Base-by-base conservation (phyloP, 2,329 filamentous ascomycete species). In the Colletotrichum sp. region DNA sequence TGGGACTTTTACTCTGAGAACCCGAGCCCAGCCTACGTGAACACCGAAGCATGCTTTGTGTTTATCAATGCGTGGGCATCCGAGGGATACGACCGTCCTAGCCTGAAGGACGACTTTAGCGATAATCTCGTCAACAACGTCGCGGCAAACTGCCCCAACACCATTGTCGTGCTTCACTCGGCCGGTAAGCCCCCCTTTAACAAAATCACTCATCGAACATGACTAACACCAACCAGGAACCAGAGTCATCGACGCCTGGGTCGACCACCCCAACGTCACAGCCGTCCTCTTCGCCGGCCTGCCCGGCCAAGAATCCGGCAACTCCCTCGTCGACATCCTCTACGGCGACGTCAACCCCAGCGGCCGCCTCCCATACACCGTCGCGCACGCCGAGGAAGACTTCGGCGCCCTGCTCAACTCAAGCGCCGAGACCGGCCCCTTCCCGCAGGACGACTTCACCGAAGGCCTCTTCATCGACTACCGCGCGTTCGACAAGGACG, bases 391-490 rank as follows among this genome's bases (percentile, higher is more conserved):
- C 30, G 94, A 93, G 82, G 88, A 88, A 1, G 94, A 96, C 83
- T 97, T 95, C 78, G 95, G 95, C 3, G 90, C 91, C 3, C 85
- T 91, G 26, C 90, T 94, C 2, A 94, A 94, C 79, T 91, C 89
- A 3, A 84, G 59, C 28, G 59, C 12, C 12, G 59, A 63, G n/a
- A 34, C 59, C n/a, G 59, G 59, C 0, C 59, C 59, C 24, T 76
- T 49, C 65, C 95, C 95, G 1, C 94, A 96, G 82, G 94, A 96
- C 79, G 91, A 95, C 81, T 96, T 96, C 81, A 88, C 87, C 5
- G 94, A 96, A 81, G 95, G 94, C 0, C 85, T 96, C 0, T 95
- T 95, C 81, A 91, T 96, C 79, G 95, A 98, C 85, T 96, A 98
- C 85, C 92, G 95, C 8, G 89, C 95, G 81, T 97, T 97, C 80